Evolutionary conservation across 2,329 filamentous ascomycete genomes (phyloP).

Genomic region (Clarireedia monteithiana): DNA sequence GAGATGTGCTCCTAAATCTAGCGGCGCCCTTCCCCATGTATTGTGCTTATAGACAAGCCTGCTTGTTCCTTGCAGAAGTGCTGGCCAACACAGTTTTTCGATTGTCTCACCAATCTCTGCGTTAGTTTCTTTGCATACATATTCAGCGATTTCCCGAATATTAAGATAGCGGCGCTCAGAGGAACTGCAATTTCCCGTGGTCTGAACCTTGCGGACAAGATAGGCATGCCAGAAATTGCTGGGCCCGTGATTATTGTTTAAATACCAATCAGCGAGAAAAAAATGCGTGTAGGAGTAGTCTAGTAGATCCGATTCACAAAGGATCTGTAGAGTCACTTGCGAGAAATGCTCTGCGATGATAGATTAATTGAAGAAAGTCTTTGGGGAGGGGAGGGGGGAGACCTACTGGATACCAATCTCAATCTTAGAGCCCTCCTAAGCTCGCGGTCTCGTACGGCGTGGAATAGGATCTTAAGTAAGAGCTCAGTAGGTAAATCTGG

Average conservation of each 20-base stretch:
- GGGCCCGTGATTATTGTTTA: not conserved
- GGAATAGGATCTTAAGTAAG: not conserved
- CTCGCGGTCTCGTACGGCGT: not conserved
- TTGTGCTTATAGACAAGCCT: fast-evolving
- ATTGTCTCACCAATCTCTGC: not conserved
- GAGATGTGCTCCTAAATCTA: not conserved
- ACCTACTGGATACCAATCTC: not conserved
- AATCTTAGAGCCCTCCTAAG: not conserved
- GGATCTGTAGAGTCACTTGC: not conserved
- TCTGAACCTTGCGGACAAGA: not conserved
- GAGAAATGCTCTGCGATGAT: not conserved
- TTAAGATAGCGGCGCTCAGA: not conserved
- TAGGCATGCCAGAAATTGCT: not conserved
- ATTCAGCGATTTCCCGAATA: not conserved
- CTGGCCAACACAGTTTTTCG: not conserved
- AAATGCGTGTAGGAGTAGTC: fast-evolving
- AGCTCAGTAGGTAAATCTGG: not conserved
- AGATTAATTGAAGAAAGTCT: not conserved
- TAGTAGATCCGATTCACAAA: not conserved
- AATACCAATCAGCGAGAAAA: fast-evolving
- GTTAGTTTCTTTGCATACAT: not conserved
- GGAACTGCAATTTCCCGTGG: not conserved
- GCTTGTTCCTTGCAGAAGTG: fast-evolving
- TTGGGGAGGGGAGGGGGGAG: not conserved
- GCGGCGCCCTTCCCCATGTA: fast-evolving